Base-by-base conservation (phyloP, 1,284 basidiomycete genomes). In the Heterobasidion annosum region DNA sequence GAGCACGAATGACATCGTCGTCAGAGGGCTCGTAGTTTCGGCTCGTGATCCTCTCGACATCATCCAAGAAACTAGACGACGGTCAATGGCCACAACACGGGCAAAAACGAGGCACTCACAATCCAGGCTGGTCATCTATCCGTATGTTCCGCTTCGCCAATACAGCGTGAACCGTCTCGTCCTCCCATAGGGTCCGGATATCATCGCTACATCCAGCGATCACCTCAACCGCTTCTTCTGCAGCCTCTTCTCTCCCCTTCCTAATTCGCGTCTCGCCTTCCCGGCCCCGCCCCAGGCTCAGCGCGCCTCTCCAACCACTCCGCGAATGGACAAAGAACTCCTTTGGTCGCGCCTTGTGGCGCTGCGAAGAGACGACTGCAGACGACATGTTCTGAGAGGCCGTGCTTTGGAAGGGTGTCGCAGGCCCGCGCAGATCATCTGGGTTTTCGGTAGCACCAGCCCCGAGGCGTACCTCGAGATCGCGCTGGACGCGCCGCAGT, bases 1-100 rank as follows among this genome's bases (percentile, higher is more conserved):
- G 71, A 1, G 85, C 83, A 8, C 82, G 75, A 16, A 88, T 75
- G 52, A 87, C 81, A 61, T 88, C 84, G 76, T 83, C 72, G 61
- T 87, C 79, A 0, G 76, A 77, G 0, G 85, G 84, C 32, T 71
- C 63, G 64, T 85, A 87, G 48, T 77, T 69, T 0, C 69, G 59
- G 2, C 66, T 66, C 0, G 78, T 75, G 16, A 88, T 80, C 16
- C 85, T 74, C 48, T 72, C 68, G n/a, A 82, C 69, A 56, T 88
- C 85, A 59, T 83, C 73, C 67, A 88, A 67, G 63, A 88, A 88
- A 65, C 82, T 84, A 52, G 18, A 13, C 9, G 10, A 48, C 8
- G 34, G 40, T 49, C 44, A 53, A 34, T 18, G 2, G 8, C 3
- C 19, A 34, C 47, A 16, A 50, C 25, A 32, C 19, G 33, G 47